phyloP scores from a whole-genome alignment of 768 basidiomycete genomes.

The Piloderma croceum region DNA sequence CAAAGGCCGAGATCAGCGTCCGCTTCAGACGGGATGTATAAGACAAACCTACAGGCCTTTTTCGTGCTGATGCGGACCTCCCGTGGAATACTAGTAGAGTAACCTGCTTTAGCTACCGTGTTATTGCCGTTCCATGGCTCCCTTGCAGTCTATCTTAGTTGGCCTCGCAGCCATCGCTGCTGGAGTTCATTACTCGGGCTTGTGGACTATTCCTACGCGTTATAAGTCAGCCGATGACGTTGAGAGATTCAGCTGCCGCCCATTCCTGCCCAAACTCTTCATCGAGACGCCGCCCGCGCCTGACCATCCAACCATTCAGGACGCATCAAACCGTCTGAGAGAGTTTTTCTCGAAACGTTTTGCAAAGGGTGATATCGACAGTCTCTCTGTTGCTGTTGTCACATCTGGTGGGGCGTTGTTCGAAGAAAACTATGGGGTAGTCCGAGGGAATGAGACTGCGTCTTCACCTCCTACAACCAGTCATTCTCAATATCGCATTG shows the following conservation, averaged over 20 bases:
- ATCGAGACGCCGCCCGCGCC: slow-evolving; percentile 15
- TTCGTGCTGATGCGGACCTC: no score
- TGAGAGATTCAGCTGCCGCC: slow-evolving; percentile 20
- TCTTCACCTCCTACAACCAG: slow-evolving; percentile 16
- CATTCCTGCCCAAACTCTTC: slow-evolving; percentile 22
- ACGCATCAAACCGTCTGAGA: neutral
- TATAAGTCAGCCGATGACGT: no score
- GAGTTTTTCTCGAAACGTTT: slow-evolving; percentile 11
- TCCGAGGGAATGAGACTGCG: slow-evolving; percentile 28
- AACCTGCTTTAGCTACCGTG: no score
- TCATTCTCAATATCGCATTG: slow-evolving; percentile 34
- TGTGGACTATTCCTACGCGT: no score
- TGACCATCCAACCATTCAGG: slow-evolving; percentile 13
- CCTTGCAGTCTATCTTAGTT: no score
- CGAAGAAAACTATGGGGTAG: slow-evolving; percentile 29
- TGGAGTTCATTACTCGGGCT: no score
- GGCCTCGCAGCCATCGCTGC: no score
- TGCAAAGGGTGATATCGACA: slow-evolving; percentile 29
- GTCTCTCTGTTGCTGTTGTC: slow-evolving; percentile 36
- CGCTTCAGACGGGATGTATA: no score
- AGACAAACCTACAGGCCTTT: no score
- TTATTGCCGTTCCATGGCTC: no score
- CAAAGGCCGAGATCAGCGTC: no score
- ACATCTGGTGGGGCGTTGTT: slow-evolving; percentile 29
- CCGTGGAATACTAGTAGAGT: no score